phyloP scores from a whole-genome alignment of 768 basidiomycete species.

The Paxillus rubicundulus region DNA sequence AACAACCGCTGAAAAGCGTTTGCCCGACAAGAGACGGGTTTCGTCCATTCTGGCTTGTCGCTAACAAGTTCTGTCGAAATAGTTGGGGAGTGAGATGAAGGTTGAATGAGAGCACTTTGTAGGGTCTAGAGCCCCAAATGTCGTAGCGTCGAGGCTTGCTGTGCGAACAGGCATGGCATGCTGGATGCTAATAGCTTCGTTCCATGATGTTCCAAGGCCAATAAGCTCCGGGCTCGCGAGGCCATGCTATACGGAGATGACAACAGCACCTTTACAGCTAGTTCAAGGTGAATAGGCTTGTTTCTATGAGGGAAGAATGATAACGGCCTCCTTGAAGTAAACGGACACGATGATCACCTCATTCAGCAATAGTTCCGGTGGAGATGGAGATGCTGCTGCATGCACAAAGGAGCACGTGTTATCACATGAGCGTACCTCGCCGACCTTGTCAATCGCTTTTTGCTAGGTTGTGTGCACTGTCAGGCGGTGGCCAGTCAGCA shows the following conservation, averaged over 20 bases:
- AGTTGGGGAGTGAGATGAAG: background rate
- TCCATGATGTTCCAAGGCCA: background rate
- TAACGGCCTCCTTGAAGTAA: background rate
- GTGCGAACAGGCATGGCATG: background rate
- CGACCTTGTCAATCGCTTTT: no score
- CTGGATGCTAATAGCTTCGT: background rate
- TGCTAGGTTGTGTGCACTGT: no score
- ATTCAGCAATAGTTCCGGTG: no score
- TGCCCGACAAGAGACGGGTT: slow-evolving; percentile 6
- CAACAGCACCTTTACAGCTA: background rate
- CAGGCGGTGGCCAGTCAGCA: no score
- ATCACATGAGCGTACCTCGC: no score
- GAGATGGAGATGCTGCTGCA: no score
- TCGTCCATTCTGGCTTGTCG: slow-evolving; percentile 1
- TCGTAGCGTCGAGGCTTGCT: background rate
- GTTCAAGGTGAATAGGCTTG: background rate
- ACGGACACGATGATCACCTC: no score
- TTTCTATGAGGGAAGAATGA: background rate
- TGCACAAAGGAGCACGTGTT: no score
- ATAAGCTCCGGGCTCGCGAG: background rate
- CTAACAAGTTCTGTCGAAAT: background rate
- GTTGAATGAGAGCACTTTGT: background rate
- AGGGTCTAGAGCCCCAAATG: background rate
- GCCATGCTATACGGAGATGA: background rate
- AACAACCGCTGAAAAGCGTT: slow-evolving; percentile 1